Evolutionary conservation across 2,329 filamentous ascomycete species (phyloP), one percentile per base, ranked within the genome.

Genomic region (Hymenotorrendiella dingleyae): DNA sequence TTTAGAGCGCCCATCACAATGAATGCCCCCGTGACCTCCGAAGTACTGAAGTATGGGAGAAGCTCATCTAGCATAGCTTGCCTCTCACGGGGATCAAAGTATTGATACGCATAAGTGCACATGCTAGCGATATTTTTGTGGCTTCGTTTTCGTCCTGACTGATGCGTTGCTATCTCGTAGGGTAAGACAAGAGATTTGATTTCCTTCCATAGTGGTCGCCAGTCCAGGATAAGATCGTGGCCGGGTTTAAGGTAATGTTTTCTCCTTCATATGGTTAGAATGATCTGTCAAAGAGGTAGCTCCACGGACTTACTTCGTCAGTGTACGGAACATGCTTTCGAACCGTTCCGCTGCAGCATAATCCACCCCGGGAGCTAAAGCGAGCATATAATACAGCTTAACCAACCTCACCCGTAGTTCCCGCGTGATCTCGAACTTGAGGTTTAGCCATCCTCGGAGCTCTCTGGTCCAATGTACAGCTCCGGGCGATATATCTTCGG

Each of bases 381-480:
- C 77, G 46, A 98, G 82, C 67, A 95, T 89, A 67, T 95, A 98
- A 68, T 96, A 98, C 27, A 98, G 74, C 67, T 84, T 86, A 22
- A 93, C 86, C 22, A 98, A 77, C 64, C 80, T 87, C 36, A 89
- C 81, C 45, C 94, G 78, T 54, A 90, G 81, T 61, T 84, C 82
- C 56, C 86, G 80, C 36, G 88, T 87, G 62, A 95, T 88, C 67
- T 98, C 91, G 62, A 98, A 98, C 72, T 98, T 98, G 65, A 98
- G 80, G 41, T 84, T 86, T 53, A 98, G 74, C 93, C 94, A 98
- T 65, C 85, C 87, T 61, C 90, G 81, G 36, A 98, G 82, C 75
- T 98, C 93, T 54, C 91, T 82, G 12, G 93, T 96, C 93, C 93
- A 98, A 66, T 98, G 91, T 48, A 95, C 74, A 21, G 91, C 93